Base-by-base conservation (phyloP, 345 rosid genomes). In the Heritiera fomes region DNA sequence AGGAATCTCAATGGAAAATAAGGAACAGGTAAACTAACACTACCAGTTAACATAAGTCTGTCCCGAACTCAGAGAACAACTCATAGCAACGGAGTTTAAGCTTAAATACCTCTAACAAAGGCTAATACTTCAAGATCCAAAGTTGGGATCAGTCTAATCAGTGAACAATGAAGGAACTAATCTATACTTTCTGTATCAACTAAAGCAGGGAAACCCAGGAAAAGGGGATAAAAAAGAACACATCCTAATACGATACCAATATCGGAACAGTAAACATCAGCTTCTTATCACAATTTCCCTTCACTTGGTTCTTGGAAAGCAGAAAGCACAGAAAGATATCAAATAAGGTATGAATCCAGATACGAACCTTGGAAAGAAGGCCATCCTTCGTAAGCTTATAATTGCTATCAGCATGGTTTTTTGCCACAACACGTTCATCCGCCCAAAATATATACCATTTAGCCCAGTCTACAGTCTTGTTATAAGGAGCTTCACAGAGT, bases 371-470 rank as follows among this genome's bases (percentile, higher is more conserved):
- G 45, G 91, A 90, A 70, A 93, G 84, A 81, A 95, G 80, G 68
- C 78, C 83, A 64, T 92, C 98, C 79, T 88, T 93, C 75, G 94
- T 95, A 38, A 90, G 91, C 91, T 91, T 95, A 82, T 91, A 95
- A 75, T 93, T 92, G 92, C 98, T 92, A 83, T 93, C 94, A 17
- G 86, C 86, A 78, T 93, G 97, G 82, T 58, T 90, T 87, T 89
- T 93, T 1, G 92, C 91, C 59, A 93, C 98, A 17, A 89, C 94
- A 3, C 92, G 90, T 84, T 95, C 98, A 62, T 92, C 97, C 5
- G 86, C 95, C 98, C 94, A 95, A 76, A 95, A 91, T 70, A 95
- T 83, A 74, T 88, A 88, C 95, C 98, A 93, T 82, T 92, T 92
- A 41, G 86, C 86, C 98, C 98, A 95, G 73, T 95, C 97, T 52